Percentiles rank a stretch among this genome's conserved stretches.
phyloP scores from a whole-genome alignment of 2,329 filamentous ascomycete species.

The Fusarium stilboides region DNA sequence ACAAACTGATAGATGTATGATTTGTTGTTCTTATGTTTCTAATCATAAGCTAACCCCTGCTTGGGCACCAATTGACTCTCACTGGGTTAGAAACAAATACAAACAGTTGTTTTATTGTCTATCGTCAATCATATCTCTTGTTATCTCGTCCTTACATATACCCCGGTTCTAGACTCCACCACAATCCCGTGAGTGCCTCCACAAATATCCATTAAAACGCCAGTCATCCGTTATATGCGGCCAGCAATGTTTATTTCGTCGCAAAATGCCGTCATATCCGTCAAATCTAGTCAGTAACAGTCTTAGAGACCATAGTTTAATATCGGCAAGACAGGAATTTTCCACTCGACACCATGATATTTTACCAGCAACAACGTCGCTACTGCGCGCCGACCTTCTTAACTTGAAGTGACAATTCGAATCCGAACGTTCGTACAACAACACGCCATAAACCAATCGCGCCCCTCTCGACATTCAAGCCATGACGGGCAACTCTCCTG shows the following conservation, averaged over 20 bases:
- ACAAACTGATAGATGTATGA: constrained; percentile 4
- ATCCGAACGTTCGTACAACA: not conserved
- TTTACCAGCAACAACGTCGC: not conserved
- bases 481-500: constrained; percentile 12
- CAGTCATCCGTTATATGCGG: constrained; percentile 23
- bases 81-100: constrained; percentile 4
- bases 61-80: constrained; percentile 21
- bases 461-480: not conserved
- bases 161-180: constrained; percentile 24
- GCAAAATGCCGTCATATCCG: constrained; percentile 49
- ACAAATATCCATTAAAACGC: constrained; percentile 8
- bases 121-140: constrained; percentile 10
- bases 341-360: constrained; percentile 11
- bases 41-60: not conserved
- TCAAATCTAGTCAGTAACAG: constrained; percentile 24
- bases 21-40: not conserved
- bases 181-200: constrained; percentile 11
- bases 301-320: constrained; percentile 18
- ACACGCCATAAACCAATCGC: not conserved
- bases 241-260: constrained; percentile 29
- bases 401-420: constrained; percentile 11
- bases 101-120: constrained; percentile 4
- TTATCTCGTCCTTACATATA: constrained; percentile 21
- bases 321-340: not conserved
- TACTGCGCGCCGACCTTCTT: not conserved